Percentiles rank a stretch among this genome's conserved stretches.
Conservation (phyloP, 139 green algal genomes). For the Coelastrella sp. region DNA sequence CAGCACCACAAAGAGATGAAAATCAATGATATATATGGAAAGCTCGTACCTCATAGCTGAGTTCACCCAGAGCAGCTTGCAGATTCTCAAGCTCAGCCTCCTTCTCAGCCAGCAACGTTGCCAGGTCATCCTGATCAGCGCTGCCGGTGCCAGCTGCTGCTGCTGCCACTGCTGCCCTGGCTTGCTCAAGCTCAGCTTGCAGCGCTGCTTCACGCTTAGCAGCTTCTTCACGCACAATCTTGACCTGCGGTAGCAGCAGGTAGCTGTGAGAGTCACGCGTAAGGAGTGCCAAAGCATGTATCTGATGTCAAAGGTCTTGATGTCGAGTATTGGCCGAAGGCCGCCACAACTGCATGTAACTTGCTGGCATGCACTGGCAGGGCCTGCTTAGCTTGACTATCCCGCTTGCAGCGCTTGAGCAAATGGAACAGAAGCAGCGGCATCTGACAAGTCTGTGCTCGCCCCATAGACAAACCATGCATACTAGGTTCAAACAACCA, state of each 20-base stretch:
- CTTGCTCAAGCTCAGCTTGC: slow-evolving; percentile 20
- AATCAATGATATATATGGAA: too few relatives aligned
- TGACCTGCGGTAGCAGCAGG: slow-evolving; percentile 32
- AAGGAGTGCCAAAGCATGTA: neutral
- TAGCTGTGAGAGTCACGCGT: neutral
- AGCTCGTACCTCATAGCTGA: slow-evolving; percentile 43
- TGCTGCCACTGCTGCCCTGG: neutral
- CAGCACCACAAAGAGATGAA: too few relatives aligned
- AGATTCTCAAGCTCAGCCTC: slow-evolving; percentile 51
- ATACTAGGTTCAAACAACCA: neutral
- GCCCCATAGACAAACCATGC: neutral
- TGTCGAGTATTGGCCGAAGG: too few relatives aligned
- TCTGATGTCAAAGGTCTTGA: too few relatives aligned
- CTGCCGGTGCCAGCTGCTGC: neutral
- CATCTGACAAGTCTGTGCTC: too few relatives aligned
- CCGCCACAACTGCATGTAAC: too few relatives aligned
- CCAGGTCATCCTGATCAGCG: slow-evolving; percentile 11
- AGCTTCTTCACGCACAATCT: slow-evolving; percentile 22
- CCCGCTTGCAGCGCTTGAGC: too few relatives aligned
- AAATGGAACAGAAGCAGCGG: too few relatives aligned
- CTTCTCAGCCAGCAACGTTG: slow-evolving; percentile 17
- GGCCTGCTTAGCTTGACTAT: too few relatives aligned
- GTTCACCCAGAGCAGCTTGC: slow-evolving; percentile 45
- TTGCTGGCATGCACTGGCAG: too few relatives aligned
- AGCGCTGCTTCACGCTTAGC: slow-evolving; percentile 42